Evolutionary conservation across 2,329 filamentous ascomycete genomes (phyloP).

Genomic region (Aspergillus latus): DNA sequence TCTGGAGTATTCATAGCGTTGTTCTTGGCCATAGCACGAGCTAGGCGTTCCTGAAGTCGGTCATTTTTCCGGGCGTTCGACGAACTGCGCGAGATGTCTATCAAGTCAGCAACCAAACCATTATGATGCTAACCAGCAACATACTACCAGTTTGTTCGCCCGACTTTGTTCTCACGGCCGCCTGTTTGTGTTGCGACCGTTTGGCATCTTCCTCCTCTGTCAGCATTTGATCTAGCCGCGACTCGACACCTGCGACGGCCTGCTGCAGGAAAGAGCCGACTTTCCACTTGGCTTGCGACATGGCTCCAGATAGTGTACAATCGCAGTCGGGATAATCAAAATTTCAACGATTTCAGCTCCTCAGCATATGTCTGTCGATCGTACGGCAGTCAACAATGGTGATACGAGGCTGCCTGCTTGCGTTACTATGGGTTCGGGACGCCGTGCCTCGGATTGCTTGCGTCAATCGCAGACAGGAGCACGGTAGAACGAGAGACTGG

Average conservation of each 20-base stretch:
- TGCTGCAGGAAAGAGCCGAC: slow-evolving; percentile 71
- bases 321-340: too few relatives aligned
- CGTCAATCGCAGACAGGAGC: slow-evolving; percentile 11
- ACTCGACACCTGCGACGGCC: slow-evolving; percentile 91
- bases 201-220: slow-evolving; percentile 63
- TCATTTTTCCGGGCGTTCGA: slow-evolving; percentile 71
- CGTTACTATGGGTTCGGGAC: slow-evolving; percentile 15
- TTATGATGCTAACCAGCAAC: slow-evolving; percentile 9
- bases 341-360: background rate
- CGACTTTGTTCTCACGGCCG: slow-evolving; percentile 35
- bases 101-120: slow-evolving; percentile 25
- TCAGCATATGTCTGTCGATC: background rate
- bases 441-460: background rate
- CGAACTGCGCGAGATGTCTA: slow-evolving; percentile 61
- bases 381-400: background rate
- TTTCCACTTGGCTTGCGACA: slow-evolving; percentile 62
- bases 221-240: slow-evolving; percentile 85
- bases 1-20: slow-evolving; percentile 52
- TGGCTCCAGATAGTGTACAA: slow-evolving; percentile 16
- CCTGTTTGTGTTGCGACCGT: slow-evolving; percentile 23
- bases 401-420: slow-evolving; percentile 13
- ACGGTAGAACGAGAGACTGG: slow-evolving; percentile 13
- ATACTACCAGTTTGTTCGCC: slow-evolving; percentile 40
- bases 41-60: slow-evolving; percentile 82
- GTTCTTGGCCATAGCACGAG: slow-evolving; percentile 79